Percentiles rank a stretch among this genome's conserved stretches.
Conservation (phyloP, 140 eudicot species). For the Ambrosia hybrid region DNA sequence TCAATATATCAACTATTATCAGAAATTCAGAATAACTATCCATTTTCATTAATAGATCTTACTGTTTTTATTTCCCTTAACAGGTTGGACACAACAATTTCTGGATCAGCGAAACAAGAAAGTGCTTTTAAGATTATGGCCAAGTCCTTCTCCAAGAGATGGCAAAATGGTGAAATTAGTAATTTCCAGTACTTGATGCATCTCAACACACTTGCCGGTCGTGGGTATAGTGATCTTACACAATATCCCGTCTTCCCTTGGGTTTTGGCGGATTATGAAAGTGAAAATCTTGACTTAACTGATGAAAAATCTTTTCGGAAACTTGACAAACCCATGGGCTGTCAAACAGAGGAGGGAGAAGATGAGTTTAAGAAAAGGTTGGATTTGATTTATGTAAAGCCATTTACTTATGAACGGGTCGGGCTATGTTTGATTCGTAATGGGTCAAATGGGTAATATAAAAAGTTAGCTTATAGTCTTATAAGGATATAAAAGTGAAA, state of each 20-base stretch:
- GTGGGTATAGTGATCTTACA: slow-evolving; percentile 99
- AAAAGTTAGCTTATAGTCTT: neutral
- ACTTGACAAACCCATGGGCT: slow-evolving; percentile 97
- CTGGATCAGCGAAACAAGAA: slow-evolving; percentile 86
- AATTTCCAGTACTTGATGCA: slow-evolving; percentile 99
- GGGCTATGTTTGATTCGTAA: slow-evolving; percentile 12
- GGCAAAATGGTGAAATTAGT: slow-evolving; percentile 99
- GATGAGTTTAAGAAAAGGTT: slow-evolving; percentile 97
- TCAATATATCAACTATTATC: neutral
- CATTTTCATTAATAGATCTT: neutral
- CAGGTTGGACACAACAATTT: slow-evolving; percentile 95
- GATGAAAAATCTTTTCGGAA: slow-evolving; percentile 79
- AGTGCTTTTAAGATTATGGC: slow-evolving; percentile 84
- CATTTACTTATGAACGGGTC: neutral
- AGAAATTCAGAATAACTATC: neutral
- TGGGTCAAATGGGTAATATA: neutral
- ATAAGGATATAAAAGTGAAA: neutral
- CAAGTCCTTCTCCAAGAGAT: slow-evolving; percentile 88
- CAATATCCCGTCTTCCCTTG: slow-evolving; percentile 99
- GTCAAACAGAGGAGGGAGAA: slow-evolving; percentile 95
- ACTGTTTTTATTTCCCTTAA: slow-evolving; percentile 16
- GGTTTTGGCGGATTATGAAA: slow-evolving; percentile 94
- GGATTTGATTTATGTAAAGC: slow-evolving; percentile 18
- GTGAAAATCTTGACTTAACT: slow-evolving; percentile 68
- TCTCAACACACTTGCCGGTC: slow-evolving; percentile 98